Percentiles rank a stretch among this genome's conserved stretches.
phyloP scores from a whole-genome alignment of 805 yeast genomes.

The Starmerella bombicola region DNA sequence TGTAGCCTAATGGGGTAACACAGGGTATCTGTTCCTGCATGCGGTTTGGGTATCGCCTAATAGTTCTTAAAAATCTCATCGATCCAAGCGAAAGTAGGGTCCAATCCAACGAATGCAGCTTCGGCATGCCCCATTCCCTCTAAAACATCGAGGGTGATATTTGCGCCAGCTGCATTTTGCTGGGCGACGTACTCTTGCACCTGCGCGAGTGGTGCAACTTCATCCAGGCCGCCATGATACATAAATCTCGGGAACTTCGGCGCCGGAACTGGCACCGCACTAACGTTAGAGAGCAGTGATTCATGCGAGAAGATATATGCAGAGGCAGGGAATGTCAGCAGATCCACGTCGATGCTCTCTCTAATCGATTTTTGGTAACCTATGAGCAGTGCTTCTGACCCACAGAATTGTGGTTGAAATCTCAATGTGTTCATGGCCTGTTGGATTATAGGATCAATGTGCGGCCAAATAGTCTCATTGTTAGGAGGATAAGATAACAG shows the following conservation, averaged over 20 bases:
- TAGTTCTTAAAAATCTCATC: constrained; percentile 1
- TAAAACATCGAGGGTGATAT: constrained; percentile 7
- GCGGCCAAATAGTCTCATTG: constrained; percentile 5
- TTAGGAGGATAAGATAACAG: constrained; percentile 19
- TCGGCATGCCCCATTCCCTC: constrained; percentile 1
- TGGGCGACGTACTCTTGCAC: constrained; percentile 15
- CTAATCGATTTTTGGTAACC: neutral
- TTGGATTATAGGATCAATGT: constrained; percentile 4
- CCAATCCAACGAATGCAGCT: neutral
- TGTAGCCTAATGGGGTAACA: too few relatives aligned
- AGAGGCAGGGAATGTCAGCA: constrained; percentile 11
- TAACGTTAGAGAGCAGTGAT: constrained; percentile 2
- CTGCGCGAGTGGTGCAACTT: constrained; percentile 16
- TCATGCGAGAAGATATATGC: constrained; percentile 9
- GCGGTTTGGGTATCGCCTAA: neutral
- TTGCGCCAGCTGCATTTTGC: constrained; percentile 9
- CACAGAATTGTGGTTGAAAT: neutral
- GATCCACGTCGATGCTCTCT: constrained; percentile 17
- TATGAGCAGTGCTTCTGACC: neutral
- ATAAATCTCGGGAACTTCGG: constrained; percentile 22
- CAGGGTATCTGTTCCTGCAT: too few relatives aligned
- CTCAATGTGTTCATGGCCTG: neutral
- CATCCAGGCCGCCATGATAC: constrained; percentile 22
- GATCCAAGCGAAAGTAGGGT: constrained; percentile 11
- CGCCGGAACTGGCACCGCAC: constrained; percentile 12